phyloP scores from a whole-genome alignment of 371 early-diverging fungal genomes.

The Syncephalis plumigaleata region DNA sequence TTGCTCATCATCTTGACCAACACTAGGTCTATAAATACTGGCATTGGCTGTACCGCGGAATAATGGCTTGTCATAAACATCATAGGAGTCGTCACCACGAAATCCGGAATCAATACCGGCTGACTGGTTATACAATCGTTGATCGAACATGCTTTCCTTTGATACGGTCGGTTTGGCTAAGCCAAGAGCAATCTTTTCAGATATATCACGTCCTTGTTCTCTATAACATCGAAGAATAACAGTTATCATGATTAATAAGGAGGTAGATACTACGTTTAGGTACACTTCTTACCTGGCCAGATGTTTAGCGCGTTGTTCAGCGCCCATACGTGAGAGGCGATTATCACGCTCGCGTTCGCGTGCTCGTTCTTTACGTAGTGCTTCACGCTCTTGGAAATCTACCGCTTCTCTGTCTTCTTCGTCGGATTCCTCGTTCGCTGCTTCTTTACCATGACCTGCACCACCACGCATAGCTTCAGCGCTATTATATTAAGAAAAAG shows the following conservation, averaged over 20 bases:
- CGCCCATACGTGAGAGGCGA: slow-evolving; percentile 80
- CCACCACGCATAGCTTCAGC: neutral
- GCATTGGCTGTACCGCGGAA: slow-evolving; percentile 48
- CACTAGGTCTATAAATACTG: slow-evolving; percentile 69
- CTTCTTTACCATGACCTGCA: too few relatives aligned
- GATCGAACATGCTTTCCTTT: slow-evolving; percentile 84
- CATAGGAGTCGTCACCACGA: slow-evolving; percentile 69
- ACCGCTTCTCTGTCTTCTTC: slow-evolving; percentile 29
- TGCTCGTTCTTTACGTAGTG: slow-evolving; percentile 66
- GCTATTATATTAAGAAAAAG: too few relatives aligned
- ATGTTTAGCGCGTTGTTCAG: slow-evolving; percentile 68
- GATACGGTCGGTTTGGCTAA: slow-evolving; percentile 76
- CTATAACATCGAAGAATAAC: too few relatives aligned
- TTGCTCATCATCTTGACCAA: slow-evolving; percentile 40
- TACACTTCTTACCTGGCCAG: slow-evolving; percentile 32
- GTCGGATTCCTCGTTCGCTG: slow-evolving; percentile 12
- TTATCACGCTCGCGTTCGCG: slow-evolving; percentile 74
- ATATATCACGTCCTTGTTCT: slow-evolving; percentile 77
- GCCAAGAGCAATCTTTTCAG: slow-evolving; percentile 94
- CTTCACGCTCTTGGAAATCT: slow-evolving; percentile 64
- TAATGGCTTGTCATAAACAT: slow-evolving; percentile 78
- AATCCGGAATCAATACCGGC: slow-evolving; percentile 76
- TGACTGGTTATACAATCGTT: slow-evolving; percentile 82
- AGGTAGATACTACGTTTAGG: neutral
- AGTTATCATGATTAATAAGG: slow-evolving; percentile 1